These are phyloP conservation scores for Solanum ossicruentum DNA, from an alignment of 257 asterid species.

Conservation along the genomic window DNA sequence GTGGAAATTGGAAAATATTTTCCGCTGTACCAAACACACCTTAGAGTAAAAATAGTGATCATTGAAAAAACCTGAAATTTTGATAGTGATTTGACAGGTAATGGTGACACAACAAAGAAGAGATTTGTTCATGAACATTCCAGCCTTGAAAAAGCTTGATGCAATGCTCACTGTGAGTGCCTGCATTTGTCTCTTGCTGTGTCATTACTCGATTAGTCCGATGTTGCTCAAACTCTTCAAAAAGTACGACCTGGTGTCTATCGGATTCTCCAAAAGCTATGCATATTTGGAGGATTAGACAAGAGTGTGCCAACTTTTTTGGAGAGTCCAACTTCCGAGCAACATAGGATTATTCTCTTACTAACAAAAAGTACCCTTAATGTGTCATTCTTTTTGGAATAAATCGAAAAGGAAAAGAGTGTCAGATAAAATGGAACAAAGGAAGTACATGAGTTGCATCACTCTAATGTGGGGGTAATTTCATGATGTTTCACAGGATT, in stretches of 20 bases:
- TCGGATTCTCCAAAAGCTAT: neutral
- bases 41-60: neutral
- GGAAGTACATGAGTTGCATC: neutral
- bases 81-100: conserved; percentile 25
- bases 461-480: neutral
- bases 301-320: neutral
- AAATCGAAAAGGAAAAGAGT: neutral
- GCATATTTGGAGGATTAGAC: neutral
- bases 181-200: neutral
- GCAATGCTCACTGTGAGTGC: conserved; percentile 59
- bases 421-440: neutral
- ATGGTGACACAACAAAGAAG: conserved; percentile 72
- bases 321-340: neutral
- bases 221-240: neutral
- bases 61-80: neutral
- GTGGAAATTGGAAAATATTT: too few relatives aligned
- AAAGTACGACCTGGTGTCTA: neutral
- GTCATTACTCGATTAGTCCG: neutral
- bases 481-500: conserved; percentile 22
- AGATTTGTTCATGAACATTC: conserved; percentile 55
- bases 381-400: neutral
- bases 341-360: neutral
- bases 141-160: conserved; percentile 78
- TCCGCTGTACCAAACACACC: neutral
- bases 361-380: neutral